Conservation (phyloP, 352 stramenopile species). For the Pythium guiyangense region DNA sequence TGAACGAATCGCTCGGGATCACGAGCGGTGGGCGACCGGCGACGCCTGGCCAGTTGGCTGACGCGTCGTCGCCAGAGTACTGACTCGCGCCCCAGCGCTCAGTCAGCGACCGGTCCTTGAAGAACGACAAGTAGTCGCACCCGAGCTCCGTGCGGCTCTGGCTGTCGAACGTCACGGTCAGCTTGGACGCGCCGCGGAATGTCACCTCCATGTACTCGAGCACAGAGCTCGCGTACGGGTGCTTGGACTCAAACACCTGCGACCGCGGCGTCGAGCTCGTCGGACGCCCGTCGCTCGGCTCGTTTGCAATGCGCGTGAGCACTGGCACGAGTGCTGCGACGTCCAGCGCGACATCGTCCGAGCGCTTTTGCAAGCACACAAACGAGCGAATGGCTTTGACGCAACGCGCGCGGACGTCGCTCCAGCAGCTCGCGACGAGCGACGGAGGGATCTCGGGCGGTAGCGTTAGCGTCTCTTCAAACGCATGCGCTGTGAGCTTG, state of each 20-base stretch:
- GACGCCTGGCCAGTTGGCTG: slow-evolving; percentile 78
- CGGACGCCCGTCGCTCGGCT: slow-evolving; percentile 31
- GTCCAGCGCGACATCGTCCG: background rate
- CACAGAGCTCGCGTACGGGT: slow-evolving; percentile 81
- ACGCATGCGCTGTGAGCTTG: slow-evolving; percentile 68
- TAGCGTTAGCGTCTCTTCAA: slow-evolving; percentile 42
- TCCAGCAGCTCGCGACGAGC: slow-evolving; percentile 31
- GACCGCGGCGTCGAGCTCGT: slow-evolving; percentile 44
- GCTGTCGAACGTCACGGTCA: slow-evolving; percentile 73
- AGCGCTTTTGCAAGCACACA: slow-evolving; percentile 20
- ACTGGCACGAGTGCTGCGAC: slow-evolving; percentile 24
- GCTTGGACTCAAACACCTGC: slow-evolving; percentile 79
- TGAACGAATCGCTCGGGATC: slow-evolving; percentile 76
- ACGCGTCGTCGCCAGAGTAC: slow-evolving; percentile 61
- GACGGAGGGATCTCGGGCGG: slow-evolving; percentile 53
- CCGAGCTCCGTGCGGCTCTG: slow-evolving; percentile 56
- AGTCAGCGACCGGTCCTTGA: slow-evolving; percentile 69
- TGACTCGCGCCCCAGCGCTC: slow-evolving; percentile 58
- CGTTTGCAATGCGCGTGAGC: slow-evolving; percentile 42
- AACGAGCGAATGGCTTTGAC: slow-evolving; percentile 45
- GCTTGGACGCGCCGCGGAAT: slow-evolving; percentile 55
- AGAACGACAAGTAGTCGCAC: slow-evolving; percentile 85
- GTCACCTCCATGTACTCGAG: slow-evolving; percentile 77
- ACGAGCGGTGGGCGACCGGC: slow-evolving; percentile 55
- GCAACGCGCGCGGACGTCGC: slow-evolving; percentile 52